These are phyloP conservation scores for Komagataella mondaviorum DNA, from an alignment of 805 yeast genomes.

Conservation along the genomic window DNA sequence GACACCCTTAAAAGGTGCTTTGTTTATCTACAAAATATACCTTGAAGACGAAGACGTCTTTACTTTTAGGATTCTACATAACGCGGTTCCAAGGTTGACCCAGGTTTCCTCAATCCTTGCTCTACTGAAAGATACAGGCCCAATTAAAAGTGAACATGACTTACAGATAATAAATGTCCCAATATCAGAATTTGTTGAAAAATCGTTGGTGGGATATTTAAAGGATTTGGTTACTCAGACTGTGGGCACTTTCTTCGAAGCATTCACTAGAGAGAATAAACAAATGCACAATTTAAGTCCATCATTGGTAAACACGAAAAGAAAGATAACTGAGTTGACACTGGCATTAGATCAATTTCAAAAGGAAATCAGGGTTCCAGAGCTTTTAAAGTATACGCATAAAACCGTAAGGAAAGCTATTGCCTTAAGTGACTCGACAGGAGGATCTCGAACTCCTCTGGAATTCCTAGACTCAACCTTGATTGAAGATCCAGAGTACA, in stretches of 20 bases:
- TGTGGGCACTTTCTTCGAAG: background rate
- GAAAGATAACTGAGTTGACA: slow-evolving; percentile 56
- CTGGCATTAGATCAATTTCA: slow-evolving; percentile 54
- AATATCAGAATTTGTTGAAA: background rate
- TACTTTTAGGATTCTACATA: background rate
- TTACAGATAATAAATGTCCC: background rate
- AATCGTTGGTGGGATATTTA: background rate
- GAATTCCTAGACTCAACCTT: slow-evolving; percentile 17
- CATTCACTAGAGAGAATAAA: background rate
- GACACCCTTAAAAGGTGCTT: background rate
- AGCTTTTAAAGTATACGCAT: slow-evolving; percentile 38
- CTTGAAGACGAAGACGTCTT: background rate
- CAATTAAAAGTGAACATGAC: background rate
- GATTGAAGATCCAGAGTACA: slow-evolving; percentile 31
- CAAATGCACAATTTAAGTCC: background rate
- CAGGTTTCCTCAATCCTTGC: background rate
- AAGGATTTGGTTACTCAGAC: background rate
- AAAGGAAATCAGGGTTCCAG: slow-evolving; percentile 56
- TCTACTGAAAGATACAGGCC: background rate
- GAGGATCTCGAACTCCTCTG: slow-evolving; percentile 3
- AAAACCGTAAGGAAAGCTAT: slow-evolving; percentile 30
- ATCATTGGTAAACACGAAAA: slow-evolving; percentile 27
- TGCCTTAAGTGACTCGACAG: slow-evolving; percentile 4
- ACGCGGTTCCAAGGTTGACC: background rate
- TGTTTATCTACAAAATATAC: background rate